These are phyloP conservation scores for Ascochyta rabiei DNA, from an alignment of 2,329 filamentous ascomycete genomes.

Conservation along the genomic window DNA sequence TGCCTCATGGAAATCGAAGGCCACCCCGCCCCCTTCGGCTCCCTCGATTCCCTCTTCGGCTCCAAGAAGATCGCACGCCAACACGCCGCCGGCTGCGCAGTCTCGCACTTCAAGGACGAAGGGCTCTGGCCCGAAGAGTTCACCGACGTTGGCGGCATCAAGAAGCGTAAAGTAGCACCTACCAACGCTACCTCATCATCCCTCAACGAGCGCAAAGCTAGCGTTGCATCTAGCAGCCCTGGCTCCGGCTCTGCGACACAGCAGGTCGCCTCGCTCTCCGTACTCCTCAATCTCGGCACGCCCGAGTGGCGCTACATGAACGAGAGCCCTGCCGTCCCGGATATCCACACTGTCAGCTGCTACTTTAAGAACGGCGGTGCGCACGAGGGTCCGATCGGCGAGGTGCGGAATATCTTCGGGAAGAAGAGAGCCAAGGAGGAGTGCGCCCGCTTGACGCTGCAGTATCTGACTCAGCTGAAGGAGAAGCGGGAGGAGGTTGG, in stretches of 20 bases:
- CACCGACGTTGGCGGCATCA: constrained; percentile 35
- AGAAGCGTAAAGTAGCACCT: constrained; percentile 32
- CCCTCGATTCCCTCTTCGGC: constrained; percentile 36
- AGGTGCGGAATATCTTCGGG: constrained; percentile 52
- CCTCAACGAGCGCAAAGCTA: neutral
- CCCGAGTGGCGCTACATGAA: constrained; percentile 29
- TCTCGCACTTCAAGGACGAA: constrained; percentile 48
- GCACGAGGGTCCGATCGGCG: constrained; percentile 46
- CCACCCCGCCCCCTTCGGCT: constrained; percentile 44
- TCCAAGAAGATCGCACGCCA: constrained; percentile 52
- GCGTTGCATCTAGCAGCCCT: neutral
- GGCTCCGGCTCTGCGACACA: constrained; percentile 16
- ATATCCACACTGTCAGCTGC: constrained; percentile 47
- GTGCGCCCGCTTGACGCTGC: constrained; percentile 52
- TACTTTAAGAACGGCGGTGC: constrained; percentile 36
- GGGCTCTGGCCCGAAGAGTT: constrained; percentile 38
- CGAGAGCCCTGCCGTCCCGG: constrained; percentile 10
- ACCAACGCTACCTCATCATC: neutral
- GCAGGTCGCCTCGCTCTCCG: constrained; percentile 28
- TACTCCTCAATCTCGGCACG: constrained; percentile 25
- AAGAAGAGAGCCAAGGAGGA: constrained; percentile 58
- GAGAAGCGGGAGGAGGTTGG: constrained; percentile 7
- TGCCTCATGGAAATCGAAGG: constrained; percentile 39
- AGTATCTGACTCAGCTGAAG: constrained; percentile 46
- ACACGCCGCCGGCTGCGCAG: constrained; percentile 50